Evolutionary conservation across 2,329 filamentous ascomycete genomes (phyloP).

Genomic region (Ceratocystis eucalypticola): DNA sequence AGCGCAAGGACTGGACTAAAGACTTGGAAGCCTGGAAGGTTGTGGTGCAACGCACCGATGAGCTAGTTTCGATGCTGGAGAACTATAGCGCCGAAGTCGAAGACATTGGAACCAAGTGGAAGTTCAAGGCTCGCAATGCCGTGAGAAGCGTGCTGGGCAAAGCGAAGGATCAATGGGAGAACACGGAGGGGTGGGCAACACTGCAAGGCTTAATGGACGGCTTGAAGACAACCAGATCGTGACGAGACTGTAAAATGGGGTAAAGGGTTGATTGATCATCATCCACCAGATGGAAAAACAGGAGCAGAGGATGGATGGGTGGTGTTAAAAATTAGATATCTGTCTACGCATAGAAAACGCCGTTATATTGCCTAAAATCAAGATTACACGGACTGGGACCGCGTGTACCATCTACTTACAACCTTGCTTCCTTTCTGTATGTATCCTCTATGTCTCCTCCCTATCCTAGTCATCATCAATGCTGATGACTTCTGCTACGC

Average conservation of each 20-base stretch:
- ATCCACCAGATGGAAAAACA: neutral
- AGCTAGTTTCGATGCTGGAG: constrained; percentile 71
- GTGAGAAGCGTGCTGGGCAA: constrained; percentile 71
- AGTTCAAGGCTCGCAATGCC: constrained; percentile 74
- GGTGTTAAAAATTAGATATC: too few relatives aligned
- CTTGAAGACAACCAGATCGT: constrained; percentile 28
- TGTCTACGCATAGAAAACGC: too few relatives aligned
- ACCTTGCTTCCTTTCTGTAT: too few relatives aligned
- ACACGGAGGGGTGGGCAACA: constrained; percentile 50
- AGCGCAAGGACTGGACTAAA: constrained; percentile 31
- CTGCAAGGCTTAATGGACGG: constrained; percentile 45
- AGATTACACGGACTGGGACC: neutral
- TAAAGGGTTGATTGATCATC: neutral
- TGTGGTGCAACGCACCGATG: constrained; percentile 65
- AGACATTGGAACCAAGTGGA: constrained; percentile 67
- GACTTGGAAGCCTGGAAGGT: constrained; percentile 53
- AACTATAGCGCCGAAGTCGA: constrained; percentile 56
- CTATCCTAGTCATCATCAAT: neutral
- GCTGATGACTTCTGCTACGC: neutral
- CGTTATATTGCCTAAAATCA: neutral
- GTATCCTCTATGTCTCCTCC: neutral
- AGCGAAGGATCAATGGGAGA: constrained; percentile 73
- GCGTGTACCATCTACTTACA: neutral
- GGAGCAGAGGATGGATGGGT: too few relatives aligned
- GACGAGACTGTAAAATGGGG: neutral